Evolutionary conservation across 371 early-diverging fungal species (phyloP).

Genomic region (Mucor plumbeus): DNA sequence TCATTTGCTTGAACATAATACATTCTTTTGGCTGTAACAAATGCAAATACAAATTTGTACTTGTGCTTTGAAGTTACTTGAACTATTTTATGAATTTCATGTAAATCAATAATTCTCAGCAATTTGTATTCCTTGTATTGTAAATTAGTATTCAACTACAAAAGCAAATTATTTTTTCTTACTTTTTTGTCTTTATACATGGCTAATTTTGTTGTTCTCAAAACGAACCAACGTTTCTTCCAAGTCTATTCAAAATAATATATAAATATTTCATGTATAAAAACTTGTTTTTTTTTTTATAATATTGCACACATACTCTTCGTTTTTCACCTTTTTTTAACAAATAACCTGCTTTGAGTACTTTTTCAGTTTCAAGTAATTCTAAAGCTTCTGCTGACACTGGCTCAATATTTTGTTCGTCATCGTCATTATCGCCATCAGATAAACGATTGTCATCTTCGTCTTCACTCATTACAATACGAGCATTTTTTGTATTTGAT

Average conservation of each 20-base stretch:
- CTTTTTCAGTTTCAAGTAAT: conserved; percentile 68
- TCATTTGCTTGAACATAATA: conserved; percentile 76
- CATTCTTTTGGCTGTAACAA: conserved; percentile 77
- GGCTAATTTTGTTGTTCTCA: conserved; percentile 76
- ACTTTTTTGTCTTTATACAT: conserved; percentile 89
- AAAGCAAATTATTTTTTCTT: conserved; percentile 1
- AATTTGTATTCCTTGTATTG: conserved; percentile 76
- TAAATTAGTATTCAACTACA: not conserved
- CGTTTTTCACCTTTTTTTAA: conserved; percentile 82
- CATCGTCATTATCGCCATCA: conserved; percentile 56
- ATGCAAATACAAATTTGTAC: conserved; percentile 71
- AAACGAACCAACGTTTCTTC: conserved; percentile 89
- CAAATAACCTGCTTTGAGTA: conserved; percentile 70
- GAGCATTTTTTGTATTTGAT: conserved; percentile 23
- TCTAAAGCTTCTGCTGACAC: conserved; percentile 56
- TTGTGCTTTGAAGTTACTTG: conserved; percentile 74
- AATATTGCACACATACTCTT: conserved; percentile 49
- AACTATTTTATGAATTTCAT: conserved; percentile 76
- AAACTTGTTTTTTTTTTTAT: no score
- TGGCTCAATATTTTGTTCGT: conserved; percentile 50
- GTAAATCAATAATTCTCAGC: conserved; percentile 73
- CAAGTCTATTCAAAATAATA: conserved; percentile 61
- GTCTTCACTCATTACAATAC: conserved; percentile 47
- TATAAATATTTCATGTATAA: not conserved
- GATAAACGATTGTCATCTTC: conserved; percentile 40